Evolutionary conservation across 768 basidiomycete genomes (phyloP), one percentile per base, ranked within the genome.

Genomic region (Mycena leptocephala): DNA sequence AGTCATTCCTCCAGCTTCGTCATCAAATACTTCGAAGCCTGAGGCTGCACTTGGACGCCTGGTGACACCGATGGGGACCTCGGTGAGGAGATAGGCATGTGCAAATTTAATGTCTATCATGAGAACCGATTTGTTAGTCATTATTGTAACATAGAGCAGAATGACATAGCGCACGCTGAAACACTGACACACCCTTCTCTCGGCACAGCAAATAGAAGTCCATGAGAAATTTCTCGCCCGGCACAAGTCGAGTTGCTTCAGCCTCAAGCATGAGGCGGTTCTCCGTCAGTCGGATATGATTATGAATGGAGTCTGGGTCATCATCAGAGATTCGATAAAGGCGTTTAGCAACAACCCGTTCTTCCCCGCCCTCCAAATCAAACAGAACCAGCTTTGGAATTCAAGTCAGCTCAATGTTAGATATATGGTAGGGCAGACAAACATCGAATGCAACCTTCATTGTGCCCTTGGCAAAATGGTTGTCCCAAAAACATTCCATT

Each of bases 241-340:
- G n/a, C 5, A 8, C n/a, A 30, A 72, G 58, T 20, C 61, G 58
- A 28, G 30, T n/a, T 39, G 43, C 48, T 30, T 72, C 71, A 2
- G 71, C 61, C 62, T 72, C 71, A 37, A 72, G 71, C 24, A 64
- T 46, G 32, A 61, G 32, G 32, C 62, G 71, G 62, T 72, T 72
- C 22, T 63, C 61, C 7, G 22, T 11, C 16, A 65, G 53, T 13
- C 32, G 24, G 62, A 72, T 48, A 11, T 14, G 39, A 28, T 65
- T 65, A 14, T 28, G 18, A 35, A 53, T 48, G 28, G 46, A 63
- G 48, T 53, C 39, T 22, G 61, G 22, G 51, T 72, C 71, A 33
- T 71, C 58, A 24, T 53, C 46, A 8, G 62, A 51, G n/a, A 33
- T 41, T 24, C 62, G 71, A 58, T 73, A 73, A 18, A 65, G 20